Base-by-base conservation (phyloP, 257 asterid species). In the Solanum virginianum region DNA sequence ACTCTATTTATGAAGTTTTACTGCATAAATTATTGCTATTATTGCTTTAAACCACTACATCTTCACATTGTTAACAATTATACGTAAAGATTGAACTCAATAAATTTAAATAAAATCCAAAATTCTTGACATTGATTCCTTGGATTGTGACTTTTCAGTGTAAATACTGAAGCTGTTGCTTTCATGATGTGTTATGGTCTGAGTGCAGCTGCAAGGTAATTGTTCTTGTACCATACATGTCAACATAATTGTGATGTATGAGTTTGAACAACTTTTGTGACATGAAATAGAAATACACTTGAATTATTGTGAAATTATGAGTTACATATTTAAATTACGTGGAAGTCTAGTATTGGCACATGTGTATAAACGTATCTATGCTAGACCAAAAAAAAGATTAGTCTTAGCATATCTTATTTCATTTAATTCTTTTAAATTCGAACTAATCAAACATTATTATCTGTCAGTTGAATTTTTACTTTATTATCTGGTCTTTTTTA, bases 131-230 rank as follows among this genome's bases (percentile, higher is more conserved):
- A 41, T 16, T 24, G 1, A 8, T 47, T 32, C 36, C 62, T 41
- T 65, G 77, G 20, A 7, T 16, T 54, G 60, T 75, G 54, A 47
- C 17, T 85, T 22, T 15, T 39, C 86, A 88, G 93, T 83, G 89
- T 91, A 24, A 88, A 88, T 20, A 91, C 90, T 2, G 90, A 90
- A 86, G 85, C 89, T 71, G 66, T 86, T 70, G 65, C 91, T 85
- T 95, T 81, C 87, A 93, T 90, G 96, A 80, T 91, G 18, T 93
- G 96, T 26, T 94, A 93, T 65, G 43, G 71, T 65, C 71, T 65
- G 20, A 13, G 71, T 26, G 43, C 71, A 65, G 41, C 71, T 6
- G 71, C 71, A 26, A 65, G 71, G 71, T 26, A 65, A 65, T 65
- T 32, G 36, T 32, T 32, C 36, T 32, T 32, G 36, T 32, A 32